Evolutionary conservation across 805 yeast species (phyloP), one percentile per base, ranked within the genome.

Genomic region (Candida silvicultrix): DNA sequence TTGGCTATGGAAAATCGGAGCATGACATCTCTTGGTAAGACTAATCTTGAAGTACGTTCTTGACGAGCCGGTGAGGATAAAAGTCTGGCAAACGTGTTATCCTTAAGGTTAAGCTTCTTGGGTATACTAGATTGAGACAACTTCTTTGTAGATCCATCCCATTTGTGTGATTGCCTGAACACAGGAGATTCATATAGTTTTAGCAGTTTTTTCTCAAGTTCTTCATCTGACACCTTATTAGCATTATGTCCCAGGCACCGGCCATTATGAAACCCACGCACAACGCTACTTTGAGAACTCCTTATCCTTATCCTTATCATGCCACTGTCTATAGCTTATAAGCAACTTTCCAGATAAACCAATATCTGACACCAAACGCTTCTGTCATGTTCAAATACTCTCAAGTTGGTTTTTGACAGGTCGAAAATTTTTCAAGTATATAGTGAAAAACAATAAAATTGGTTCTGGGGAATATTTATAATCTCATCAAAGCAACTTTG

Each of bases 31-130:
- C 49, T 38, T 19, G 53, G 54, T 46, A 47, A 29, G 46, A 58
- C 12, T 56, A 37, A 31, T 66, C 71, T 58, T 0, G 73, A 56
- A 0, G 59, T 36, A 12, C 64, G 53, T 15, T 74, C 76, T 52
- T 61, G 59, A 49, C 82, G 61, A 15, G 69, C 59, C 2, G 78
- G 76, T 0, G 79, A 66, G 0, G 70, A 59, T 9, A 78, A 52
- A 2, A 67, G 16, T 6, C 57, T 49, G 0, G 75, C 77, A 53
- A 66, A 71, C 2, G 68, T 47, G 42, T 75, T 74, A 1, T 52
- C 32, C 1, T 59, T 44, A 4, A 72, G 44, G 8, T 47, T 28
- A n/a, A 49, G 43, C 5, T 11, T 3, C 16, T 14, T 23, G 29
- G 36, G 20, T 40, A 19, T 19, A 40, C 28, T 29, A 11, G 18